phyloP scores from a whole-genome alignment of 176 grass and related monocot species.

The Triticum dicoccoides region DNA sequence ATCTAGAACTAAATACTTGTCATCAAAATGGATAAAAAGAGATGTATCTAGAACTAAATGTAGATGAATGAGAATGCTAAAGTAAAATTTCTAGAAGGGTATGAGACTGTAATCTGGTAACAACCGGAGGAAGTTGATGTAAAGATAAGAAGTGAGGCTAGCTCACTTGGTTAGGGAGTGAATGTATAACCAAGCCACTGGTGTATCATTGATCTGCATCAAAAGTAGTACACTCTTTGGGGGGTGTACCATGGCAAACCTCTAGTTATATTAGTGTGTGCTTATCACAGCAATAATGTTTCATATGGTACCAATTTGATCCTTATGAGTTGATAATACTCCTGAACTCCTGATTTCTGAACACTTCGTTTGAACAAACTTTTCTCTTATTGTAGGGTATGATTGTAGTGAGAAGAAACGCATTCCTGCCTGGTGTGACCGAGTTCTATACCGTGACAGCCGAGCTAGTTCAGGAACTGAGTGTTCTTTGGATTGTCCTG shows the following conservation, averaged over 20 bases:
- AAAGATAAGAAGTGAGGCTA: background rate
- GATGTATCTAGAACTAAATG: too few species aligned
- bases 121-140: background rate
- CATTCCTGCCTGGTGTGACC: slow-evolving; percentile 96
- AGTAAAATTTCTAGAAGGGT: too few species aligned
- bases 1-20: too few species aligned
- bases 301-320: background rate
- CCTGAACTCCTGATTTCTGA: slow-evolving; percentile 5
- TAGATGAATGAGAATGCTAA: too few species aligned
- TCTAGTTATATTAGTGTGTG: background rate
- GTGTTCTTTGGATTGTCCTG: slow-evolving; percentile 69
- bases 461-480: slow-evolving; percentile 42
- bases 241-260: background rate
- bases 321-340: background rate
- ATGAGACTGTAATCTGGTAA: too few species aligned
- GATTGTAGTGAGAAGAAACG: slow-evolving; percentile 91
- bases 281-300: background rate
- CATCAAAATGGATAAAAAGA: too few species aligned
- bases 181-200: background rate
- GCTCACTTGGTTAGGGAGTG: background rate
- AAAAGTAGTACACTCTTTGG: background rate
- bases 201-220: background rate
- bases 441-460: slow-evolving; percentile 84
- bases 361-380: background rate
- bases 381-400: slow-evolving; percentile 57